Evolutionary conservation across 2,329 filamentous ascomycete species (phyloP), one percentile per base, ranked within the genome.

Genomic region (Exophiala sp.): DNA sequence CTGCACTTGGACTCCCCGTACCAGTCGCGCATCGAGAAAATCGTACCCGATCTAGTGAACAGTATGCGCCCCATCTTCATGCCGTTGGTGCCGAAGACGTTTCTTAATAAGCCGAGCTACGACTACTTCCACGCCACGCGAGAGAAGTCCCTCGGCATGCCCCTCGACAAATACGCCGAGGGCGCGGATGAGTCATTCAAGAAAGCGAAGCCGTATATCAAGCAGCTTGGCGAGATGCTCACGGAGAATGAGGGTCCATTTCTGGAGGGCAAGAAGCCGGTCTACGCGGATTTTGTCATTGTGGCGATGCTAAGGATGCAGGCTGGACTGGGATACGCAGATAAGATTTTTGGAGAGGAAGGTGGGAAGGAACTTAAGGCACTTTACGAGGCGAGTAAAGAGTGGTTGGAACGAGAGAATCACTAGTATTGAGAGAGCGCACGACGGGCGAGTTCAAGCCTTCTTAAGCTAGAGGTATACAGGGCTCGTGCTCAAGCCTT

Each of bases 221-320:
- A 68, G 51, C 67, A 73, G 47, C 46, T 72, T 5, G 71, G 67
- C 0, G 68, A 65, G 20, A 60, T 83, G 50, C 63, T 88, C 58
- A 77, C 77, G 61, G 78, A 83, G 68, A 78, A 78, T 0, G 74
- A 77, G 0, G 86, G 86, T 0, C 80, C 81, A 0, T 88, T 81
- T 65, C 82, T 88, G 50, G 45, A 80, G 56, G 86, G 86, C 0
- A 68, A 77, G 43, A 75, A 74, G 55, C 70, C 76, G 3, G 75
- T 74, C 35, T 86, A 80, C 65, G 78, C 77, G 3, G 83, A 85
- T 64, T 80, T 88, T 51, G 71, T 82, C 2, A 78, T 83, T 63
- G 76, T 76, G 0, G 73, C 72, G 1, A 71, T 72, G 33, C 57
- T 84, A 53, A 67, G 74, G 73, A 66, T 76, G 71, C 35, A 75